Conservation (phyloP, 1,284 basidiomycete species). For the Rhizoctonia solani region DNA sequence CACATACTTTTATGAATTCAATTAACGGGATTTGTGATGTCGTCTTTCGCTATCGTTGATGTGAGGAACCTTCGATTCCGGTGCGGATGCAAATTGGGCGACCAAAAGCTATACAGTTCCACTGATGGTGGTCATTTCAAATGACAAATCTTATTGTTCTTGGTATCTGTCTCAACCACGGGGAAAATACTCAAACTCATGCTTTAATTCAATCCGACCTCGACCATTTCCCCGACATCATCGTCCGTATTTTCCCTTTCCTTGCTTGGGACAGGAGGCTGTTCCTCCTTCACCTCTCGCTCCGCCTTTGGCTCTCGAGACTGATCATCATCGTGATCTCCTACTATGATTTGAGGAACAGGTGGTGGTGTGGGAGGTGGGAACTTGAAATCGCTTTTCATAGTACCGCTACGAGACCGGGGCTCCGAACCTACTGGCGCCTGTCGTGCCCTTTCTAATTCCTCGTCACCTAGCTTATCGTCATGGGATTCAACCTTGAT, state of each 20-base stretch:
- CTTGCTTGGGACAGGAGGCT: not conserved
- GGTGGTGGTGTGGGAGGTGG: conserved; percentile 50
- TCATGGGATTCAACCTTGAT: conserved; percentile 43
- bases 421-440: conserved; percentile 39
- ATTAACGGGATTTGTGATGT: conserved; percentile 57
- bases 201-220: conserved; percentile 19
- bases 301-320: not conserved
- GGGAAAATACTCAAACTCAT: not conserved
- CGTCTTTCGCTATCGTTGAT: conserved; percentile 94
- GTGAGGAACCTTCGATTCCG: conserved; percentile 43
- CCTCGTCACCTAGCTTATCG: conserved; percentile 42
- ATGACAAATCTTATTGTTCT: not conserved
- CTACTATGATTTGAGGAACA: conserved; percentile 26
- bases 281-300: not conserved
- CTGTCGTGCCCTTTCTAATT: conserved; percentile 47
- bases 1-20: conserved; percentile 45
- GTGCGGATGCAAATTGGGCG: conserved; percentile 11
- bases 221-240: conserved; percentile 26
- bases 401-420: conserved; percentile 57
- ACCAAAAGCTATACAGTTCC: conserved; percentile 5
- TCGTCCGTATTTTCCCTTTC: conserved; percentile 16
- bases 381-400: conserved; percentile 79
- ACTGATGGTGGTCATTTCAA: not conserved
- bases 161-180: not conserved
- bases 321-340: conserved; percentile 14